Base-by-base conservation (phyloP, 257 asterid genomes). In the Handroanthus guayacan region DNA sequence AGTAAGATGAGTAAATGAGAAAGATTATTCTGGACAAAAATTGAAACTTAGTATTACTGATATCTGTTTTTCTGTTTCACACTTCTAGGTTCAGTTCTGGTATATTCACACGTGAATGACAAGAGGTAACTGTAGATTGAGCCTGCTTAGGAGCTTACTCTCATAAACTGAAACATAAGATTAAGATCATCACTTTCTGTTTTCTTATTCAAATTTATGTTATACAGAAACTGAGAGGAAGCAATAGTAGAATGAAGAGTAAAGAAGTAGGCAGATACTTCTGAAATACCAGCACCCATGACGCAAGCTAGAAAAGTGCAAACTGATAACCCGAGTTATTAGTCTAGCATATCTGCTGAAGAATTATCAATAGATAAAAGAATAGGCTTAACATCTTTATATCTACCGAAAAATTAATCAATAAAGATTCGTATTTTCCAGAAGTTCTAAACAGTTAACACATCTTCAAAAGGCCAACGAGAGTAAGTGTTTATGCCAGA, bases 231-330 rank as follows among this genome's bases (percentile, higher is more conserved):
- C 14, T 20, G 60, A 52, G 18, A 65, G 36, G 50, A 62, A 43
- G 55, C 8, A 70, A 48, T 16, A 31, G 71, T 62, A 50, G 10
- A 50, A 13, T 11, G 78, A 51, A 7, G 36, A 71, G 67, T 25
- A 44, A 62, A 62, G 61, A 62, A 12, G 13, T 36, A 25, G 48
- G 20, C 58, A 62, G 58, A 13, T 2, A 62, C 18, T 31, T 58
- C 34, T 20, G 52, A 44, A 17, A 62, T 50, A 61, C 11, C 11
- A 55, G 72, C 16, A 67, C 37, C 57, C 62, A 47, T 25, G 50
- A 25, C 39, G 43, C 72, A 61, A 25, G 45, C 66, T 48, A 72
- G 65, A 67, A 66, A 67, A 12, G 44, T 7, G 25, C 37, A 62
- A 43, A 38, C 14, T 44, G 36, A 25, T 20, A 10, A 25, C 45